Percentiles rank a stretch among this genome's conserved stretches.
Evolutionary conservation across 2,329 filamentous ascomycete genomes (phyloP).

Genomic region (Aspergillus phoenicis): DNA sequence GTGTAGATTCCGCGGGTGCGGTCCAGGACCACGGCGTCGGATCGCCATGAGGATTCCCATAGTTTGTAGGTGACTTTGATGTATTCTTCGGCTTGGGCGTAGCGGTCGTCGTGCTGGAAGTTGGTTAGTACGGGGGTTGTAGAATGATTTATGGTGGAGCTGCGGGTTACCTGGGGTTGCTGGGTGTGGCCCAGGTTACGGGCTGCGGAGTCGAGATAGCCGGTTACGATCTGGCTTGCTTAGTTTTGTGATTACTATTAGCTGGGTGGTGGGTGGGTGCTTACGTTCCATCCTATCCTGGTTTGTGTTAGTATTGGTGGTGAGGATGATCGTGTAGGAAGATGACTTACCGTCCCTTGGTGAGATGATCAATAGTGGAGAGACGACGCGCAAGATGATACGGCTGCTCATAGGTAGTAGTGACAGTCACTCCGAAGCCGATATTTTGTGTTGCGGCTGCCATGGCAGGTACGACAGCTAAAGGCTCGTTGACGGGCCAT

Average conservation of each 20-base stretch:
- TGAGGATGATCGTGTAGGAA: accelerated
- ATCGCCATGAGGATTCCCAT: slow-evolving; percentile 67
- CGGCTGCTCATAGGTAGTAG: slow-evolving; percentile 69
- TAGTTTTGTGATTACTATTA: neutral
- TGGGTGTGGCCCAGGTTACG: slow-evolving; percentile 62
- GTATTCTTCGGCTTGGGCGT: slow-evolving; percentile 66
- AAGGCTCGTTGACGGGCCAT: slow-evolving; percentile 71
- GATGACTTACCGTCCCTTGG: slow-evolving; percentile 56
- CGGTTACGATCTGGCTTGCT: slow-evolving; percentile 60
- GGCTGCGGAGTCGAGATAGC: slow-evolving; percentile 68
- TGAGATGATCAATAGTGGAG: slow-evolving; percentile 68
- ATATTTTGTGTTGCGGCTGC: slow-evolving; percentile 67
- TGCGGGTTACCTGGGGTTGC: slow-evolving; percentile 47
- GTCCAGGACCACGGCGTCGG: slow-evolving; percentile 66
- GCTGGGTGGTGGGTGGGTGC: slow-evolving; percentile 15
- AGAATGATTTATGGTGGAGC: no score
- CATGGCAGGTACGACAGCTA: slow-evolving; percentile 67
- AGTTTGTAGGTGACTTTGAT: slow-evolving; percentile 68
- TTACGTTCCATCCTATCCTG: slow-evolving; percentile 60
- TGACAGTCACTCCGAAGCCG: slow-evolving; percentile 69
- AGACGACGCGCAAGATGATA: slow-evolving; percentile 68
- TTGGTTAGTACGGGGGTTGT: neutral
- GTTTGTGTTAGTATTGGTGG: neutral
- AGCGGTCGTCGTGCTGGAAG: slow-evolving; percentile 64
- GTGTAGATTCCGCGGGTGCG: slow-evolving; percentile 63